These are phyloP conservation scores for Grosmannia clavigera DNA, from an alignment of 2,329 filamentous ascomycete genomes.

Conservation along the genomic window DNA sequence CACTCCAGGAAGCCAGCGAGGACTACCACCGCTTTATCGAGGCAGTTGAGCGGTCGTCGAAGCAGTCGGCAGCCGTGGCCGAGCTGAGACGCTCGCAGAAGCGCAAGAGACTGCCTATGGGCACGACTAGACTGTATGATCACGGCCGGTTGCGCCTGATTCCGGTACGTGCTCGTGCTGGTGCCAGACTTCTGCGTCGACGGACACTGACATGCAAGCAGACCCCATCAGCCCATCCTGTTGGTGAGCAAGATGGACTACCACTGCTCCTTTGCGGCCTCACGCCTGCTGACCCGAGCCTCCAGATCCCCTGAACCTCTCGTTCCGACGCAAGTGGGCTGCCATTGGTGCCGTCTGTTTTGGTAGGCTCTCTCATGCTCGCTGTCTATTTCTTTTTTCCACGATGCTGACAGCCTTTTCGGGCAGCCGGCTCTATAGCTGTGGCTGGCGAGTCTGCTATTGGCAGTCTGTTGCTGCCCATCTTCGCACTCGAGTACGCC, in stretches of 20 bases:
- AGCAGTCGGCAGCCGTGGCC: background rate
- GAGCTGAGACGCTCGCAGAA: background rate
- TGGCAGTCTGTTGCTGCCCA: slow-evolving; percentile 18
- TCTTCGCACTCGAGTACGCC: slow-evolving; percentile 23
- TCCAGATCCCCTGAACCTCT: slow-evolving; percentile 18
- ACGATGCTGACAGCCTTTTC: slow-evolving; percentile 4
- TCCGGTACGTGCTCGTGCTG: slow-evolving; percentile 1
- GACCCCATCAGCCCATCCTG: slow-evolving; percentile 9
- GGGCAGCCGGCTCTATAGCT: slow-evolving; percentile 14
- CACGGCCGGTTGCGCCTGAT: slow-evolving; percentile 9
- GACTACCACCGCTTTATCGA: slow-evolving; percentile 11
- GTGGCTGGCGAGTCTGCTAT: slow-evolving; percentile 18
- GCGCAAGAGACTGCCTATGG: slow-evolving; percentile 2
- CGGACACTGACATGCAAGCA: background rate
- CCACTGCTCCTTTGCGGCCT: background rate
- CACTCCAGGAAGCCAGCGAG: slow-evolving; percentile 1
- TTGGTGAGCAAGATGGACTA: background rate
- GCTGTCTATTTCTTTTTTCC: background rate
- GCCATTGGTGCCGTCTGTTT: slow-evolving; percentile 18
- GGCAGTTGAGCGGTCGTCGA: slow-evolving; percentile 1
- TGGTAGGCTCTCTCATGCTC: slow-evolving; percentile 12
- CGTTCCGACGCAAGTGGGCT: slow-evolving; percentile 20
- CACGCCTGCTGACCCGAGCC: background rate
- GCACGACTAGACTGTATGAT: slow-evolving; percentile 9
- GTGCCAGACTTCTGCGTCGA: background rate